These are phyloP conservation scores for Yarrowia hollandica DNA, from an alignment of 805 yeast genomes.

Conservation along the genomic window DNA sequence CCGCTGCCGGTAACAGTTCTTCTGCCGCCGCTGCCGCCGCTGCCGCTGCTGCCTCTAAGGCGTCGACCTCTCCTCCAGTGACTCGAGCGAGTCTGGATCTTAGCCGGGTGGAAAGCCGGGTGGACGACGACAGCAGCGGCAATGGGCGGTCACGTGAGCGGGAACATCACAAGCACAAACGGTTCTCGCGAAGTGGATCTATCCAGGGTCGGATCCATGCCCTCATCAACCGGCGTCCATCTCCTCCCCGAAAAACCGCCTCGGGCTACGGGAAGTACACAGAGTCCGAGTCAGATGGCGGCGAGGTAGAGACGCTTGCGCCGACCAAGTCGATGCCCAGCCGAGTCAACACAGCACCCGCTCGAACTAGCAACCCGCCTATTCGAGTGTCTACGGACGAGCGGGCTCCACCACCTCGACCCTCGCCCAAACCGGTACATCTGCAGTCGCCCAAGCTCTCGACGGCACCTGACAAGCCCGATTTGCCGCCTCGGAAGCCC, in stretches of 20 bases:
- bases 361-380: not conserved
- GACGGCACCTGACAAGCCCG: constrained; percentile 4
- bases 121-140: not conserved
- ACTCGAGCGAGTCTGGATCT: constrained; percentile 13
- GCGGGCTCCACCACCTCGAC: constrained; percentile 27
- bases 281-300: constrained; percentile 38
- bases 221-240: constrained; percentile 40
- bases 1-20: not conserved
- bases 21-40: constrained; percentile 5
- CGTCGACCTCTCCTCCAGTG: constrained; percentile 1
- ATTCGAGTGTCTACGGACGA: constrained; percentile 3
- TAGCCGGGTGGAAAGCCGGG: constrained; percentile 19
- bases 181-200: constrained; percentile 39
- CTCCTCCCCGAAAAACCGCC: constrained; percentile 62
- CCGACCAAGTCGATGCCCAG: constrained; percentile 6
- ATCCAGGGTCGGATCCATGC: constrained; percentile 43
- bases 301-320: not conserved
- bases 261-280: constrained; percentile 80
- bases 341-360: constrained; percentile 21
- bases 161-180: constrained; percentile 31
- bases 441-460: constrained; percentile 35
- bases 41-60: not conserved
- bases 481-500: constrained; percentile 26
- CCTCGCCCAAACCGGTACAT: constrained; percentile 36
- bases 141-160: not conserved